These are phyloP conservation scores for Lactifluus hygrophoroides DNA, from an alignment of 768 basidiomycete genomes.

Conservation along the genomic window DNA sequence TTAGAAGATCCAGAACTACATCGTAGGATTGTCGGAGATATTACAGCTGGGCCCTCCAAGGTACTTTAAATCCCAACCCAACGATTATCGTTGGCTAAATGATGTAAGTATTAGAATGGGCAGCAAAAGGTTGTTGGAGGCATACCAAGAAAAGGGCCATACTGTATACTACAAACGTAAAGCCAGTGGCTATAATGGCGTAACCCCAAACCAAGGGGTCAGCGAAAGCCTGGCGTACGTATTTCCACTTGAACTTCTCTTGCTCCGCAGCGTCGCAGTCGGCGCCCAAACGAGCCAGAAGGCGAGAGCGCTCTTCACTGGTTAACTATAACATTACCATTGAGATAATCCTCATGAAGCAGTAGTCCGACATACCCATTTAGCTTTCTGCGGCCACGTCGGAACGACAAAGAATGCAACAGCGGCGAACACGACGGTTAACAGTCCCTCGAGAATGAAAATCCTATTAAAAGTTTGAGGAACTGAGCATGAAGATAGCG, in stretches of 20 bases:
- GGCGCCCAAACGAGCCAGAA: slow-evolving; percentile 39
- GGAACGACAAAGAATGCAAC: slow-evolving; percentile 47
- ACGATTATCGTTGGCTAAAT: slow-evolving; percentile 50
- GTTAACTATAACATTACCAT: slow-evolving; percentile 34
- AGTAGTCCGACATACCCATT: slow-evolving; percentile 36
- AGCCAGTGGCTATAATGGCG: slow-evolving; percentile 52
- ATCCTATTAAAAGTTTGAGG: slow-evolving; percentile 32
- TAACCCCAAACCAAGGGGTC: slow-evolving; percentile 57
- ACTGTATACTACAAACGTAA: slow-evolving; percentile 50
- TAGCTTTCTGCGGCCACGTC: slow-evolving; percentile 49
- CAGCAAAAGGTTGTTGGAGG: neutral
- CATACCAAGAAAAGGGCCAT: slow-evolving; percentile 49
- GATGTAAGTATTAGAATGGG: neutral
- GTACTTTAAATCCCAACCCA: slow-evolving; percentile 44
- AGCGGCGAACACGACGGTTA: slow-evolving; percentile 42
- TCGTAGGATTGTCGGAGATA: neutral
- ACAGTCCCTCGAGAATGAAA: slow-evolving; percentile 44
- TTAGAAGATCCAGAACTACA: neutral
- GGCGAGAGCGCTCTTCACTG: slow-evolving; percentile 40
- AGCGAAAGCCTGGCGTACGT: slow-evolving; percentile 45
- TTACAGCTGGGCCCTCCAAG: slow-evolving; percentile 54
- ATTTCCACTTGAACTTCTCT: slow-evolving; percentile 51
- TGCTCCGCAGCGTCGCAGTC: slow-evolving; percentile 48
- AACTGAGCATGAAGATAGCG: neutral
- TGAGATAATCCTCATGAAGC: neutral